Evolutionary conservation across 495 filamentous ascomycete species (phyloP).

Genomic region (Trichoderma erinaceum): DNA sequence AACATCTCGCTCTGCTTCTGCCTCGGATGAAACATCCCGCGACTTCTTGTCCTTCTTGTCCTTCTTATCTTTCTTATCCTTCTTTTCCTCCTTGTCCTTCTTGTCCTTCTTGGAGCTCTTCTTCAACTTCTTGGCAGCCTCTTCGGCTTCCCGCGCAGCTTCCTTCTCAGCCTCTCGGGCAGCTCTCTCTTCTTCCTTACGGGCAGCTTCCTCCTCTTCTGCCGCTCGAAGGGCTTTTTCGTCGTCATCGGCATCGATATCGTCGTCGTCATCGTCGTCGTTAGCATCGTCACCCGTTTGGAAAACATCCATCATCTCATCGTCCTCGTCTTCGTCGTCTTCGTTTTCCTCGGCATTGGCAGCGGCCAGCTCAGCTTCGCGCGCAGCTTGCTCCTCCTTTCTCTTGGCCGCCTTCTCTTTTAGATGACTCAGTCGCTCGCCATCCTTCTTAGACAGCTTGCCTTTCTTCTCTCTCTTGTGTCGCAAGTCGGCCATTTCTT

Average conservation of each 20-base stretch:
- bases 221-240: background rate
- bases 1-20: conserved; percentile 18
- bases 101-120: conserved; percentile 28
- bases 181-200: conserved; percentile 19
- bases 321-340: conserved; percentile 20
- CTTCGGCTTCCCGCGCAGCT: conserved; percentile 25
- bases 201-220: conserved; percentile 18
- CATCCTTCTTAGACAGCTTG: conserved; percentile 31
- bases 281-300: background rate
- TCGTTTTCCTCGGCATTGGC: conserved; percentile 16
- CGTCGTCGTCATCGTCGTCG: background rate
- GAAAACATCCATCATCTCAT: background rate
- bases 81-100: conserved; percentile 2
- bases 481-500: background rate
- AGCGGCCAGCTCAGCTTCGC: conserved; percentile 21
- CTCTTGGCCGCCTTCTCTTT: conserved; percentile 28
- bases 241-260: conserved; percentile 7
- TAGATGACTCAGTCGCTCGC: conserved; percentile 33
- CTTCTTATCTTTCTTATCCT: conserved; percentile 13
- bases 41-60: conserved; percentile 16
- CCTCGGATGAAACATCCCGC: conserved; percentile 17
- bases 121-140: conserved; percentile 36
- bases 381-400: conserved; percentile 25
- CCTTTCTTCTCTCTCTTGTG: conserved; percentile 17
- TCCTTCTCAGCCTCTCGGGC: conserved; percentile 18